These are phyloP conservation scores for Aleurites moluccanus DNA, from an alignment of 441 rosid species.

Conservation along the genomic window DNA sequence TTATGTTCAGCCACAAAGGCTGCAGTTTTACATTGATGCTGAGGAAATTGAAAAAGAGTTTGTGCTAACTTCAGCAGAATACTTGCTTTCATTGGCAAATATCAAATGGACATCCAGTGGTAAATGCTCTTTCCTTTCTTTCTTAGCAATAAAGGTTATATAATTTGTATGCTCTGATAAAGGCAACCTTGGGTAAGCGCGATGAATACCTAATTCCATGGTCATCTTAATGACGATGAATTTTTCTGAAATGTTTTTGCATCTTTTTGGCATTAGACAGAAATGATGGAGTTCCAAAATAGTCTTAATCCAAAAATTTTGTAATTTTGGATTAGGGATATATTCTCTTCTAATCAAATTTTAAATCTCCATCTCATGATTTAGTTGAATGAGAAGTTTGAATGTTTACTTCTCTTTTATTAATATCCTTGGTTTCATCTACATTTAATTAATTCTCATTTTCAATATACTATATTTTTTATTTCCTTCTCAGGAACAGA, in stretches of 20 bases:
- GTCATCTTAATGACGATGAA: background rate
- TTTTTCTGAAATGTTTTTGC: background rate
- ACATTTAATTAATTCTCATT: constrained; percentile 23
- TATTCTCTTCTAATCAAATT: background rate
- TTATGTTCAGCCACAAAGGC: constrained; percentile 46
- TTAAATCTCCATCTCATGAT: constrained; percentile 12
- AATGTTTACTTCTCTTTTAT: constrained; percentile 5
- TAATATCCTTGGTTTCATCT: constrained; percentile 6
- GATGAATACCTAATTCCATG: background rate
- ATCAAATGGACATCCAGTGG: constrained; percentile 70
- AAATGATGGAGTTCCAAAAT: background rate
- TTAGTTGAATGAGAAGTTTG: constrained; percentile 11
- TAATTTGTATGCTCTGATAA: background rate
- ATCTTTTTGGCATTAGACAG: background rate
- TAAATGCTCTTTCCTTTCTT: constrained; percentile 28
- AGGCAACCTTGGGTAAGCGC: background rate
- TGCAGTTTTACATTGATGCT: constrained; percentile 54
- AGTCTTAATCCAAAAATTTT: background rate
- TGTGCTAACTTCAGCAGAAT: constrained; percentile 82
- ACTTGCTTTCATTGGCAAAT: constrained; percentile 71
- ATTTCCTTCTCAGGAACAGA: constrained; percentile 41
- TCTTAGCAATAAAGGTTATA: constrained; percentile 2
- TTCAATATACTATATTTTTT: background rate
- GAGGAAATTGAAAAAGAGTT: constrained; percentile 77
- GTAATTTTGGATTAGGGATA: background rate